phyloP scores from a whole-genome alignment of 805 yeast genomes.

The Komagataella pastoris region DNA sequence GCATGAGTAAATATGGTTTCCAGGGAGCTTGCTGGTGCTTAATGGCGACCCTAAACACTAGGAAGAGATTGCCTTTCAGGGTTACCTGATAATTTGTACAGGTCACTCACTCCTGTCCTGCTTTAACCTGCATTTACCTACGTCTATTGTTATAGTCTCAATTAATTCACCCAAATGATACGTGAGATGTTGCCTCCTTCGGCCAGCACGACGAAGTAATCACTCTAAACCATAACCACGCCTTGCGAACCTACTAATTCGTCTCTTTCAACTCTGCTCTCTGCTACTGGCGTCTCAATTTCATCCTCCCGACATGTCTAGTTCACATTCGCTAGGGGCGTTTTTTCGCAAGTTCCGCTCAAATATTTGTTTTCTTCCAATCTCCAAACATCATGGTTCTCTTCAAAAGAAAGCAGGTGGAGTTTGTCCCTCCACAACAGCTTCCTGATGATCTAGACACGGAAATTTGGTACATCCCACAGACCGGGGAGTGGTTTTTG shows the following conservation, averaged over 20 bases:
- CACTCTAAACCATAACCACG: too few relatives aligned
- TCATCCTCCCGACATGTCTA: background rate
- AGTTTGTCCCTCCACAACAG: constrained; percentile 39
- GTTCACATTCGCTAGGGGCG: background rate
- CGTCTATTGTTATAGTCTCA: too few relatives aligned
- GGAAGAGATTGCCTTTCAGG: too few relatives aligned
- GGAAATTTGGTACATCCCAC: constrained; percentile 70
- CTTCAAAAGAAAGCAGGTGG: constrained; percentile 62
- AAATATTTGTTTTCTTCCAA: background rate
- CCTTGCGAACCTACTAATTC: too few relatives aligned
- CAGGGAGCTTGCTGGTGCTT: background rate
- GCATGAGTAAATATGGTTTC: background rate
- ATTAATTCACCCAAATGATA: too few relatives aligned
- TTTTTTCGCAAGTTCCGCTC: background rate
- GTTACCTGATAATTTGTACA: too few relatives aligned
- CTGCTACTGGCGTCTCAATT: background rate
- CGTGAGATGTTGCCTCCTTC: too few relatives aligned
- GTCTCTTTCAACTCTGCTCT: background rate
- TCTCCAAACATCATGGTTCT: constrained; percentile 32
- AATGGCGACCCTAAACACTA: too few relatives aligned
- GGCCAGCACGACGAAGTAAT: too few relatives aligned
- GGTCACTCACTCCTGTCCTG: too few relatives aligned
- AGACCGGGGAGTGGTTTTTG: constrained; percentile 82
- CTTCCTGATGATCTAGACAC: constrained; percentile 42
- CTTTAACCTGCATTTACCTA: too few relatives aligned